Percentiles rank a stretch among this genome's conserved stretches.
phyloP scores from a whole-genome alignment of 169 alveolate species.

The Prorocentrum cordatum region DNA sequence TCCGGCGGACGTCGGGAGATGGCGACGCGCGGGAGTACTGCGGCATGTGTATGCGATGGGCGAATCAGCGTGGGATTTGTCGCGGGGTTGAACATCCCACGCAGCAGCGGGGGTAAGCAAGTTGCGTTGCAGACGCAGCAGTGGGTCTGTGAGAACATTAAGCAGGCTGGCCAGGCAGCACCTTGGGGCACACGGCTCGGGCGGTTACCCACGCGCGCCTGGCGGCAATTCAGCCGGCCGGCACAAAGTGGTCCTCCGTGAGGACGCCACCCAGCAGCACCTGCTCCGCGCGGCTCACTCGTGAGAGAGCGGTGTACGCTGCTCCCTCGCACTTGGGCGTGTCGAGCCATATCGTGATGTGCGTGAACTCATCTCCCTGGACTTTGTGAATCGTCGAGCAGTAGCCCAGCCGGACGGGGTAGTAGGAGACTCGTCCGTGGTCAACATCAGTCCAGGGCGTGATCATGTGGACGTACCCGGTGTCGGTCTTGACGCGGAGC shows the following conservation, averaged over 20 bases:
- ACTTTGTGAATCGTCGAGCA: constrained; percentile 4
- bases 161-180: too few species aligned
- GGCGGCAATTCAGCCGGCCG: too few species aligned
- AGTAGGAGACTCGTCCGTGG: background rate
- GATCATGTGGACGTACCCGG: background rate
- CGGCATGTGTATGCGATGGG: too few species aligned
- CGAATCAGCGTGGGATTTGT: too few species aligned
- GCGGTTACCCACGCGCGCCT: too few species aligned
- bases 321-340: background rate
- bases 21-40: too few species aligned
- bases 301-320: constrained; percentile 14
- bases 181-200: too few species aligned
- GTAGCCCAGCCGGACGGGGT: constrained; percentile 10
- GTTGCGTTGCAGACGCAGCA: too few species aligned
- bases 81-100: too few species aligned
- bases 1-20: too few species aligned
- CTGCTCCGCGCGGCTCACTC: background rate
- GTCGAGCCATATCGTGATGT: constrained; percentile 11
- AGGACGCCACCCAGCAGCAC: background rate
- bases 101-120: too few species aligned
- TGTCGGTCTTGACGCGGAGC: background rate
- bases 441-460: constrained; percentile 8
- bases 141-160: too few species aligned
- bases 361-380: background rate
- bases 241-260: background rate